phyloP scores from a whole-genome alignment of 306 rosid genomes.

The Senna tora region DNA sequence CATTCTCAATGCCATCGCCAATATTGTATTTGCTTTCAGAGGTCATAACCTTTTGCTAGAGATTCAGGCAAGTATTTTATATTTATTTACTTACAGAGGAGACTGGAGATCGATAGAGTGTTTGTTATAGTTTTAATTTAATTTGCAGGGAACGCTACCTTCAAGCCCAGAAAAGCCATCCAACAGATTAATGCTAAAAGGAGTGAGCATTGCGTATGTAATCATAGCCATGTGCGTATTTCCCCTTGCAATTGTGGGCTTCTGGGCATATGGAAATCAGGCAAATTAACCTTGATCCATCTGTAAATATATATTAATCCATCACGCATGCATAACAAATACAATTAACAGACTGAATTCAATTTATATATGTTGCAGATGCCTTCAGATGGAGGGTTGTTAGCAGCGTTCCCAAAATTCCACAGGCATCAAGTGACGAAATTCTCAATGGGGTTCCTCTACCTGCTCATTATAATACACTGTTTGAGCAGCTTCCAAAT shows the following conservation, averaged over 20 bases:
- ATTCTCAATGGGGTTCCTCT: constrained; percentile 47
- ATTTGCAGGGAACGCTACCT: constrained; percentile 77
- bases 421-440: constrained; percentile 47
- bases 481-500: constrained; percentile 60
- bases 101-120: no score
- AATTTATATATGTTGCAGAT: constrained; percentile 54
- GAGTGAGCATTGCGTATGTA: constrained; percentile 53
- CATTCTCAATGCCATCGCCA: constrained; percentile 56
- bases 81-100: no score
- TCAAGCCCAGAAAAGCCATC: constrained; percentile 47
- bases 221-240: constrained; percentile 52
- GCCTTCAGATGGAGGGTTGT: constrained; percentile 36
- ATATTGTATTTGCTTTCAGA: constrained; percentile 54
- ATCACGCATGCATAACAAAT: no score
- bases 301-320: no score
- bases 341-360: no score
- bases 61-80: constrained; percentile 54
- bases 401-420: constrained; percentile 47
- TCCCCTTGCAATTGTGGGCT: constrained; percentile 68
- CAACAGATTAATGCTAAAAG: constrained; percentile 52
- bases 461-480: constrained; percentile 45
- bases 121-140: not conserved
- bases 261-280: constrained; percentile 73
- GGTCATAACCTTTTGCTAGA: constrained; percentile 83
- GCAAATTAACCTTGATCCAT: no score